phyloP scores from a whole-genome alignment of 148 eudicot genomes.

The Polygonum maritimum region DNA sequence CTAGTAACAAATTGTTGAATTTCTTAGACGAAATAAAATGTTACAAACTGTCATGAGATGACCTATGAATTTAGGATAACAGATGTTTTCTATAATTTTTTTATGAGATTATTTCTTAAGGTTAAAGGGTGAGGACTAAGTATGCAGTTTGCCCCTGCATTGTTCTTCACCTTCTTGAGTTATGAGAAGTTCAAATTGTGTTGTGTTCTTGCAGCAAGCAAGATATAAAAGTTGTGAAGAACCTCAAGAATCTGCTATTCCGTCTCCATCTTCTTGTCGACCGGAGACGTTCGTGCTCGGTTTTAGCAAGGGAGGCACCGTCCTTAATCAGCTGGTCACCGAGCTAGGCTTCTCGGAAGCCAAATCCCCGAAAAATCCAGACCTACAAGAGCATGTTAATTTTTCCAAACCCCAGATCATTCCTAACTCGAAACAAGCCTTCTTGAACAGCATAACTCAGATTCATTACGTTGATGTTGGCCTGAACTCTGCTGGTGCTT shows the following conservation, averaged over 20 bases:
- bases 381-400: not conserved
- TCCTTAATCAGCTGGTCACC: conserved; percentile 68
- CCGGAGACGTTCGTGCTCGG: conserved; percentile 65
- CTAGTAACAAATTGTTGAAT: not conserved
- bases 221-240: conserved; percentile 25
- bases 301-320: conserved; percentile 84
- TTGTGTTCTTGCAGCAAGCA: conserved; percentile 25
- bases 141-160: not conserved
- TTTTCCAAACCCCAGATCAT: conserved; percentile 16
- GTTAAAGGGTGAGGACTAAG: not conserved
- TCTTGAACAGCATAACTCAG: conserved; percentile 64
- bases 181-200: not conserved
- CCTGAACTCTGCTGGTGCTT: conserved; percentile 70
- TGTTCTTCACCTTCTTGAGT: not conserved
- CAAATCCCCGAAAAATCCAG: conserved; percentile 12
- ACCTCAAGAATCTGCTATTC: conserved; percentile 20
- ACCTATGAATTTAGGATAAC: not conserved
- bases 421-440: conserved; percentile 50
- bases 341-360: conserved; percentile 41
- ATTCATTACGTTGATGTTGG: conserved; percentile 92
- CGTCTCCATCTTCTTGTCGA: conserved; percentile 16
- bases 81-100: too few species aligned
- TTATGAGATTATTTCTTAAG: not conserved
- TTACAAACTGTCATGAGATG: not conserved
- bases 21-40: not conserved